These are phyloP conservation scores for Flueggea neowawraea DNA, from an alignment of 441 rosid species.

Conservation along the genomic window DNA sequence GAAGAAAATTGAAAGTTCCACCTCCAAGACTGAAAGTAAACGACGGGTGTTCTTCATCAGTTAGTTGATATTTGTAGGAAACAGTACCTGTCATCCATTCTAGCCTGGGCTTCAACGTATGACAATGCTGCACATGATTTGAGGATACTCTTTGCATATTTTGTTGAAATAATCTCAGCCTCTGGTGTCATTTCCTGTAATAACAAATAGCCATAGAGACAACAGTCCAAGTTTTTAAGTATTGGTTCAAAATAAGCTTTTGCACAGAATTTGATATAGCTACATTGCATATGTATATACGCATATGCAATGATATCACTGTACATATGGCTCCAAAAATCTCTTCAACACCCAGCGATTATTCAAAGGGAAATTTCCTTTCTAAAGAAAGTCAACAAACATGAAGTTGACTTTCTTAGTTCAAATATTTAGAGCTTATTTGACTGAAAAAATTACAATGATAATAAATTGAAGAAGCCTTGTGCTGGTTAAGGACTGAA, in stretches of 20 bases:
- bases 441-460: background rate
- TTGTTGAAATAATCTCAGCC: conserved; percentile 87
- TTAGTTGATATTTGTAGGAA: conserved; percentile 7
- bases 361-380: too few relatives aligned
- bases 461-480: background rate
- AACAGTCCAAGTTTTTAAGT: background rate
- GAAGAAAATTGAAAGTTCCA: background rate
- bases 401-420: background rate
- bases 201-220: background rate
- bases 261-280: too few relatives aligned
- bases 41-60: background rate
- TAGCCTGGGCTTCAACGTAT: conserved; percentile 99
- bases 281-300: too few relatives aligned
- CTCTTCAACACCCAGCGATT: too few relatives aligned
- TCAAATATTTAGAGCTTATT: background rate
- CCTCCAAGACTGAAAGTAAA: background rate
- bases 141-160: conserved; percentile 87
- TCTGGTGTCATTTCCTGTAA: conserved; percentile 90
- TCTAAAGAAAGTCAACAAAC: too few relatives aligned
- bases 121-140: conserved; percentile 97
- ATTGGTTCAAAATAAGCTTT: too few relatives aligned
- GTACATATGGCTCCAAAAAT: too few relatives aligned
- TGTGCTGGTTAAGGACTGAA: conserved; percentile 12
- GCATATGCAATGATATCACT: too few relatives aligned
- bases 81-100: conserved; percentile 97